These are phyloP conservation scores for Cucumis sativus DNA, from an alignment of 306 rosid species.

Conservation along the genomic window DNA sequence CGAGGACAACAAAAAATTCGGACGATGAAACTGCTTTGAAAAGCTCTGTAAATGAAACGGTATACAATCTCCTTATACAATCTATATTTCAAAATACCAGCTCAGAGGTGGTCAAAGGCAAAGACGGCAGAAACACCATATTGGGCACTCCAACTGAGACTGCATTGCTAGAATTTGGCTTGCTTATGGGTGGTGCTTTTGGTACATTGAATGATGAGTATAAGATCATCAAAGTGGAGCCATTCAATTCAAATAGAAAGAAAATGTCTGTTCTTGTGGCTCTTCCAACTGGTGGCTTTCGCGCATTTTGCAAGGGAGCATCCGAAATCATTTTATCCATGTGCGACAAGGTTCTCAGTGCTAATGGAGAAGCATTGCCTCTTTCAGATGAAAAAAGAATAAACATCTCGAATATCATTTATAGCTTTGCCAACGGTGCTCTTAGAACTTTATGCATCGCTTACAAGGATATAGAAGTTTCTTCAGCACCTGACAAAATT, in stretches of 20 bases:
- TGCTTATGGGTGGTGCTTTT: slow-evolving; percentile 46
- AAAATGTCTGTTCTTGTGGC: slow-evolving; percentile 65
- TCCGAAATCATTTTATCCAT: slow-evolving; percentile 49
- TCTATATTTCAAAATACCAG: slow-evolving; percentile 70
- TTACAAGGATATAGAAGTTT: slow-evolving; percentile 36
- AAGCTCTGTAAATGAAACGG: slow-evolving; percentile 20
- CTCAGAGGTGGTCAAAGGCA: slow-evolving; percentile 51
- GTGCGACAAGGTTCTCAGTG: slow-evolving; percentile 52
- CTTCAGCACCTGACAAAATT: slow-evolving; percentile 12
- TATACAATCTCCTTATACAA: slow-evolving; percentile 42
- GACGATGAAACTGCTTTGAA: slow-evolving; percentile 20
- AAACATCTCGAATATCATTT: slow-evolving; percentile 34
- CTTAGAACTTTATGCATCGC: slow-evolving; percentile 74
- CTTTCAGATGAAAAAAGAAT: slow-evolving; percentile 38
- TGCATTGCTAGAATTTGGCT: slow-evolving; percentile 61
- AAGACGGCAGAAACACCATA: slow-evolving; percentile 36
- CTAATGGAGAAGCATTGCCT: slow-evolving; percentile 40
- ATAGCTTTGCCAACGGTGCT: slow-evolving; percentile 58
- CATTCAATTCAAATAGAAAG: slow-evolving; percentile 64
- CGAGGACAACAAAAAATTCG: slow-evolving; percentile 13
- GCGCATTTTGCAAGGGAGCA: slow-evolving; percentile 85
- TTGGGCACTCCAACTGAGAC: slow-evolving; percentile 79
- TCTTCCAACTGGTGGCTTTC: slow-evolving; percentile 29
- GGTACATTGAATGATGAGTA: slow-evolving; percentile 23
- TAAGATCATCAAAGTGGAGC: slow-evolving; percentile 53